Conservation (phyloP, 2,329 filamentous ascomycete species). For the Zasmidium cellare region DNA sequence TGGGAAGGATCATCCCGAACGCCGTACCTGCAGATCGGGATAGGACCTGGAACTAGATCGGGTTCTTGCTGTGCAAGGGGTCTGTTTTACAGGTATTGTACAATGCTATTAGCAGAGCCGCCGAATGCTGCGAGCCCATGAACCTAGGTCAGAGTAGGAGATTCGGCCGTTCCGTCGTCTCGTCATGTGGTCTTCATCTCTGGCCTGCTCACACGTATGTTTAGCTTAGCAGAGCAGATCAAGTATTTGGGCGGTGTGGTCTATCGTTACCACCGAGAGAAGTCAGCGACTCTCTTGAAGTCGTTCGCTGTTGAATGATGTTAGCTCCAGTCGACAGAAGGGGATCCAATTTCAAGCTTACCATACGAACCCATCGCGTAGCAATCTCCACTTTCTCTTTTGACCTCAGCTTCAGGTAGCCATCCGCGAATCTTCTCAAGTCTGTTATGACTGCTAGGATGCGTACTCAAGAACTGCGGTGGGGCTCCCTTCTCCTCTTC, state of each 20-base stretch:
- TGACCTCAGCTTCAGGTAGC: constrained; percentile 44
- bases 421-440: constrained; percentile 66
- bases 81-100: too few species aligned
- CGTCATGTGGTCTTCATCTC: not conserved
- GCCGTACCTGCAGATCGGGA: not conserved
- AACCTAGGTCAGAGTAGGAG: not conserved
- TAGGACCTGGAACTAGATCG: not conserved
- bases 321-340: not conserved
- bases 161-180: not conserved
- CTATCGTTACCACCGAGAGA: constrained; percentile 1
- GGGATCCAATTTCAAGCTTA: not conserved
- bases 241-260: not conserved
- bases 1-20: not conserved
- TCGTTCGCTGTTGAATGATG: not conserved
- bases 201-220: not conserved
- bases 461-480: constrained; percentile 74
- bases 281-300: not conserved
- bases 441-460: constrained; percentile 68
- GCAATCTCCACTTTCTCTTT: constrained; percentile 34
- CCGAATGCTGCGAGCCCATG: too few species aligned
- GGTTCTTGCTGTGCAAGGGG: too few species aligned
- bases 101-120: too few species aligned
- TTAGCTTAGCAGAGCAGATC: not conserved
- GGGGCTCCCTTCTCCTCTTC: constrained; percentile 44
- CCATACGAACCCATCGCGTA: constrained; percentile 20